Conservation (phyloP, 129 eudicot species). For the Arctium minus region DNA sequence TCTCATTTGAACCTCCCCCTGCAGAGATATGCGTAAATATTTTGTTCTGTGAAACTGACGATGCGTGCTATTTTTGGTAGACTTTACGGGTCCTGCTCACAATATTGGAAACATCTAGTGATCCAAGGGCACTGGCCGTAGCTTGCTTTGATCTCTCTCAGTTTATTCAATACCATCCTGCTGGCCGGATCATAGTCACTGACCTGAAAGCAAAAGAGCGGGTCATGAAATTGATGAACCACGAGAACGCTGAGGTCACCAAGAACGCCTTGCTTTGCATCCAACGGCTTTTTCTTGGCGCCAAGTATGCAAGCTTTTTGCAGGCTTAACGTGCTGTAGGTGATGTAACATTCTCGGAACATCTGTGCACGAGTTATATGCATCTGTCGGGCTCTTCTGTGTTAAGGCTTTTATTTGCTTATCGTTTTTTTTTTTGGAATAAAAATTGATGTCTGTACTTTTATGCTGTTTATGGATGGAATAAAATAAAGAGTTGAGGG, state of each 20-base stretch:
- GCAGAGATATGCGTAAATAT: neutral
- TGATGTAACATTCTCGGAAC: neutral
- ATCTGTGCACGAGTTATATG: neutral
- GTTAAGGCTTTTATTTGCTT: conserved; percentile 14
- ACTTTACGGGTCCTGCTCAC: conserved; percentile 84
- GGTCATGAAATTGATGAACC: conserved; percentile 97
- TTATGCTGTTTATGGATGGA: conserved; percentile 23
- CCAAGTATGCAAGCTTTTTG: conserved; percentile 97
- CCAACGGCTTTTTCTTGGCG: conserved; percentile 93
- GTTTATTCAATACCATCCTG: conserved; percentile 83
- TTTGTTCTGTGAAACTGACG: conserved; percentile 1
- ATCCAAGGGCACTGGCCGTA: conserved; percentile 86
- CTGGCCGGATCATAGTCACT: conserved; percentile 79
- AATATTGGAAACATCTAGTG: conserved; percentile 81
- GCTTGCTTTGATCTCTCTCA: conserved; percentile 96
- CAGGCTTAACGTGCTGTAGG: conserved; percentile 39
- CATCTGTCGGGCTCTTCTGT: neutral
- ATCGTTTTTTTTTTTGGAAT: conserved; percentile 7
- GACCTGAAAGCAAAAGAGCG: conserved; percentile 96
- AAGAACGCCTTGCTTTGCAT: conserved; percentile 92
- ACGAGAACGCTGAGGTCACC: conserved; percentile 92
- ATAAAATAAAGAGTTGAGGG: conserved; percentile 22
- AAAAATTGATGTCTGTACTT: conserved; percentile 17
- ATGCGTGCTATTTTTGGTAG: conserved; percentile 34
- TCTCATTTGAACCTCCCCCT: neutral